Base-by-base conservation (phyloP, 2,329 filamentous ascomycete genomes). In the Aspergillus pseudoterreus region DNA sequence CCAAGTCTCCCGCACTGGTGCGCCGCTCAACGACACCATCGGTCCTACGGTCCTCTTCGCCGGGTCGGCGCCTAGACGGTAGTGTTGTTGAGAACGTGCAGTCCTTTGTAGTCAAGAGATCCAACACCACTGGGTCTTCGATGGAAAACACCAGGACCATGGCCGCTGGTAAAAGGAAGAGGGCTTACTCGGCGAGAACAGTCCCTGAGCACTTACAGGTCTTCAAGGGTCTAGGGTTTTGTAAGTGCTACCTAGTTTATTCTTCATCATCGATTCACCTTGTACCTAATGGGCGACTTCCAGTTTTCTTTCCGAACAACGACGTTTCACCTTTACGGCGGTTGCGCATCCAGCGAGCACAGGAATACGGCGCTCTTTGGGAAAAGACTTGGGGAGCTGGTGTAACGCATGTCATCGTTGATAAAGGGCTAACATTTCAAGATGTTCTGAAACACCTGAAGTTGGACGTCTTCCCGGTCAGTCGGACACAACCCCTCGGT, bases 351-450 rank as follows among this genome's bases (percentile, higher is more conserved):
- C 80, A 80, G 27, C 91, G 86, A 66, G 85, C 88, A 0, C 79
- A 83, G 47, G 84, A 90, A 61, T 85, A 85, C 66, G 92, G 92
- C 41, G 92, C 87, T 1, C 73, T 67, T 1, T 94, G 91, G 85
- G 80, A 83, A 24, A 79, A 78, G 46, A 71, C 77, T 0, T 82
- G 85, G 64, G 68, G 69, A 27, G 61, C 67, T 0, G 70, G 71
- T 19, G 81, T 94, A 14, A 95, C 87, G 0, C 90, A 96, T 71
- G 74, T 95, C 45, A 79, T 97, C 52, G 85, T 90, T 1, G 92
- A 96, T 64, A 86, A 83, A 57, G 71, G 71, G 1, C 71, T 94
- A 45, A 74, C 73, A 0, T 92, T 84, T 63, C 70, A 77, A 4
- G 82, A 91, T 51, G 75, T 95, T 6, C 67, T 85, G 49, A 74